A percentile compares a stretch with the other conserved stretches of the same genome.
Conservation (phyloP, 192 early-diverging fungal genomes). For the Backusella macrospora region DNA sequence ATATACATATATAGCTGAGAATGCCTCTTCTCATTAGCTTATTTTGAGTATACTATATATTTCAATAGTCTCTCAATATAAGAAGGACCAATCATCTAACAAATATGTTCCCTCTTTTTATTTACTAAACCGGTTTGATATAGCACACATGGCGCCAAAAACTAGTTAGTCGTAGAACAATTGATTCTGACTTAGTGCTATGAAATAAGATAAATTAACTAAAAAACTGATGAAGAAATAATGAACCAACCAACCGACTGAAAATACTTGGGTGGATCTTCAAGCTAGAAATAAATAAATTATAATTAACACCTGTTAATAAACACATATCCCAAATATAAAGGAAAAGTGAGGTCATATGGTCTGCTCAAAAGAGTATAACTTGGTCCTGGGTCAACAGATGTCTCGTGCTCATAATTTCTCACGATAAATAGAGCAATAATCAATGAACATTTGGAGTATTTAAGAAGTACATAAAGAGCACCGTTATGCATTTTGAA, state of each 20-base stretch:
- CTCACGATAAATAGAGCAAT: background rate
- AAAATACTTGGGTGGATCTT: background rate
- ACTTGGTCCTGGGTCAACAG: background rate
- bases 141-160: background rate
- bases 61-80: slow-evolving; percentile 1
- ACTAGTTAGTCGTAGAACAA: background rate
- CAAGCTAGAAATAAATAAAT: background rate
- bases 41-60: background rate
- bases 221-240: background rate
- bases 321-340: background rate
- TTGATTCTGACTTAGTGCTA: background rate
- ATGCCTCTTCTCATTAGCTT: background rate
- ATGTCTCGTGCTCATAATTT: background rate
- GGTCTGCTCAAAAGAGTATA: background rate
- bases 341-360: background rate
- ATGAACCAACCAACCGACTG: background rate
- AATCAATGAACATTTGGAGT: background rate
- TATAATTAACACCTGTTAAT: background rate
- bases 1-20: background rate
- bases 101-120: background rate
- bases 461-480: background rate
- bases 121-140: slow-evolving; percentile 8
- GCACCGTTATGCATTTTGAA: background rate
- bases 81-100: background rate
- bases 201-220: background rate